Percentiles rank a stretch among this genome's conserved stretches.
Evolutionary conservation across 352 stramenopile genomes (phyloP).

Genomic region (Phytopythium chamaehyphon): DNA sequence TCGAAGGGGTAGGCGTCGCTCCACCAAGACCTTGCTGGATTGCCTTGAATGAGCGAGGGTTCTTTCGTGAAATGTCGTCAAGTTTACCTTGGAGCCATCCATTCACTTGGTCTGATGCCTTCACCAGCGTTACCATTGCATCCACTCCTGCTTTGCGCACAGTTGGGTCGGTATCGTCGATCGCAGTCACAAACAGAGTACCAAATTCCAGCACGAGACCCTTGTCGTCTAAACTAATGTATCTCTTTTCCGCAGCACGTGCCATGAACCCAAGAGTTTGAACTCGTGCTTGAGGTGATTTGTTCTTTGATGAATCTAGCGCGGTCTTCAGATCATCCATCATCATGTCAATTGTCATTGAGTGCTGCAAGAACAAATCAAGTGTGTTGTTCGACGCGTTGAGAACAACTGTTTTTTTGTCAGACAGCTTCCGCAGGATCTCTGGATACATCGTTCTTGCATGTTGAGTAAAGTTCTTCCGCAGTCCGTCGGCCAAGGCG

Average conservation of each 20-base stretch:
- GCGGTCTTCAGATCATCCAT: conserved; percentile 79
- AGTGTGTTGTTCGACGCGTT: conserved; percentile 81
- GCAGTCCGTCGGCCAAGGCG: conserved; percentile 67
- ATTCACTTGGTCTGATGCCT: conserved; percentile 39
- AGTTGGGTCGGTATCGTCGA: conserved; percentile 78
- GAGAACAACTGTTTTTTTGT: conserved; percentile 85
- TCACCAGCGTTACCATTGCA: conserved; percentile 52
- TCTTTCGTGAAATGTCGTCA: conserved; percentile 65
- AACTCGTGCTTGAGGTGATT: conserved; percentile 69
- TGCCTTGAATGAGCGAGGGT: conserved; percentile 62
- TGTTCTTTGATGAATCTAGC: conserved; percentile 77
- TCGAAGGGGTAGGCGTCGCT: conserved; percentile 14
- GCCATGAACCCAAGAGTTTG: conserved; percentile 69
- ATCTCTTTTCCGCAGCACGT: conserved; percentile 66
- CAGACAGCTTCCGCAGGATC: conserved; percentile 78
- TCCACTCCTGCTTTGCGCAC: conserved; percentile 76
- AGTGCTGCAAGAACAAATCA: conserved; percentile 76
- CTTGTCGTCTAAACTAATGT: conserved; percentile 61
- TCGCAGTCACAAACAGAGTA: conserved; percentile 47
- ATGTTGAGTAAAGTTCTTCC: conserved; percentile 79
- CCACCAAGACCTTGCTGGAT: conserved; percentile 51
- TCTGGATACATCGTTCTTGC: conserved; percentile 74
- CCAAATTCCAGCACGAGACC: conserved; percentile 60
- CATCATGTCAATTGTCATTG: conserved; percentile 85
- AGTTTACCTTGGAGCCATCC: conserved; percentile 57